Evolutionary conservation across 2,329 filamentous ascomycete genomes (phyloP), one percentile per base, ranked within the genome.

Genomic region (Colletotrichum euphorbiae): DNA sequence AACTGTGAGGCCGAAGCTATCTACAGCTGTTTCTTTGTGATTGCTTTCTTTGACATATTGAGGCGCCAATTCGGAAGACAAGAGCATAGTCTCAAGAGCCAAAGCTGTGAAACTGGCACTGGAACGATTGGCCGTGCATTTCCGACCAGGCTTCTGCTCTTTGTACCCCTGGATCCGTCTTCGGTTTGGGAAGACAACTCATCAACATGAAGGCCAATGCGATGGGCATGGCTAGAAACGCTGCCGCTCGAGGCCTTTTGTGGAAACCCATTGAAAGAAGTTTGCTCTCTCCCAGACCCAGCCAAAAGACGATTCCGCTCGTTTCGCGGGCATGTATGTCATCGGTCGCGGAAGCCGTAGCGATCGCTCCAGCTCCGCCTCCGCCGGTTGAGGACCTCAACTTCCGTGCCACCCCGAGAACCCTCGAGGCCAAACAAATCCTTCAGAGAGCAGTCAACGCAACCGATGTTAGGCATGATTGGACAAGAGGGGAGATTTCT

Each of bases 401-500:
- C 11, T n/a, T 60, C 36, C 21, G n/a, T 11, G 61, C 66, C 8
- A 40, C 48, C 24, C 66, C 65, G 17, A 62, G 55, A 7, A 31
- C 61, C 46, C 21, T 50, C 4, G 54, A 71, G 33, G 69, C 67
- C 21, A 71, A 69, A 31, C 64, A 76, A 58, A 78, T 84, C 21
- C 71, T 86, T 40, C 78, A 74, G 6, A 77, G 80, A 72, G 91
- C 92, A 8, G 83, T 91, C 21, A 82, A 85, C 50, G 89, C 90
- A 21, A 85, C 80, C 1, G 80, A 76, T 6, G 87, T 92, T 12
- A 85, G 93, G 56, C 90, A 90, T 74, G 87, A 90, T 78, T 97
- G 93, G 94, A 93, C 92, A 6, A 89, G 87, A 71, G 89, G 94
- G 71, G 91, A 97, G 80, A 93, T 97, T 70, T 83, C 90, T 9